These are phyloP conservation scores for Russula emetica DNA, from an alignment of 768 basidiomycete genomes.

Conservation along the genomic window DNA sequence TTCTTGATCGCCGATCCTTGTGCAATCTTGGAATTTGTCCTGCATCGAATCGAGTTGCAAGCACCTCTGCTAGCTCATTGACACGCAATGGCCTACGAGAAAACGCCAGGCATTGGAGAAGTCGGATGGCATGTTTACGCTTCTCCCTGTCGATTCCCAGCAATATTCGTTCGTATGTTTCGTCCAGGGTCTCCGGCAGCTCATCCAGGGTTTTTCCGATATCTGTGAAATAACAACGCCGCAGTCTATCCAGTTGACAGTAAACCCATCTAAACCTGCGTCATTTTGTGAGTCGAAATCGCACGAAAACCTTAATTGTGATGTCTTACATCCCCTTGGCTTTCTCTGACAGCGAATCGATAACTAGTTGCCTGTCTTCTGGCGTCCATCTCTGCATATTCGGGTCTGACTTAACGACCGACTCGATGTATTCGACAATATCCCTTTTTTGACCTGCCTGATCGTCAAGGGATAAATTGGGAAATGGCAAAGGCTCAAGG, in stretches of 20 bases:
- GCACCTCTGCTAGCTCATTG: background rate
- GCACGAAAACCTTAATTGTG: background rate
- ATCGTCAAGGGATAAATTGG: background rate
- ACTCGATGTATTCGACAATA: background rate
- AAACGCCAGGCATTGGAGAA: background rate
- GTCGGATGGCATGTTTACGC: background rate
- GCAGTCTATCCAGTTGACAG: background rate
- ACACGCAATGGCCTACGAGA: background rate
- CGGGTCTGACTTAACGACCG: background rate
- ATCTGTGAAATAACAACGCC: background rate
- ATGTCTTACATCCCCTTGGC: slow-evolving; percentile 7
- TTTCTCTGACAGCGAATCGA: background rate
- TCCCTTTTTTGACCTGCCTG: background rate
- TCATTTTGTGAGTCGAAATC: background rate
- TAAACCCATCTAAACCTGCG: background rate
- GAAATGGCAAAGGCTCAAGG: background rate
- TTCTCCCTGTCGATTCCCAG: background rate
- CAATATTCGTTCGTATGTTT: slow-evolving; percentile 1
- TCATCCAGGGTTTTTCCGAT: background rate
- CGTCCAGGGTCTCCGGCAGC: background rate
- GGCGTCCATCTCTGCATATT: background rate
- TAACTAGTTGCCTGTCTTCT: background rate
- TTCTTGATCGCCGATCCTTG: background rate
- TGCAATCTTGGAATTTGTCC: background rate
- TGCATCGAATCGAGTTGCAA: too few relatives aligned